Evolutionary conservation across 2,329 filamentous ascomycete genomes (phyloP), one percentile per base, ranked within the genome.

Genomic region (Aspergillus eucalypticola): DNA sequence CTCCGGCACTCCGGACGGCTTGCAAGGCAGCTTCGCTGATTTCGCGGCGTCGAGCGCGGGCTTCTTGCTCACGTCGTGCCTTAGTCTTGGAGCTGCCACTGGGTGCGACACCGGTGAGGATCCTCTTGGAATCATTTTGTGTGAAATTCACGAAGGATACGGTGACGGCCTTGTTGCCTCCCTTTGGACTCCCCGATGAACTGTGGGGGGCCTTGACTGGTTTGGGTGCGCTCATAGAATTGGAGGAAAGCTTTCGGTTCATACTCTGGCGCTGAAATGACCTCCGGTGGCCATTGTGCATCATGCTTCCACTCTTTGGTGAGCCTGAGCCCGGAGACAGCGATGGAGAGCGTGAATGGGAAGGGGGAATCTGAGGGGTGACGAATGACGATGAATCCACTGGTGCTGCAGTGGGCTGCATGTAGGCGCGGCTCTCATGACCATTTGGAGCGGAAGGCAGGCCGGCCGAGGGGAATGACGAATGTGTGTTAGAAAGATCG

Each of bases 61-160:
- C 91, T 79, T 97, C 94, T 74, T 91, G 90, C 76, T 98, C 94
- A 54, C 95, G 81, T 58, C 92, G 81, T n/a, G 92, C 92, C 74
- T 97, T 97, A 8, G 95, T 98, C 84, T 98, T 98, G 66, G 87
- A 90, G 67, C 88, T 92, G 8, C 95, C 95, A 65, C 89, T 93
- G 0, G 94, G 94, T 49, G 95, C 95, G 11, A 99, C 95, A 5
- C 93, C 94, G 7, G 86, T 91, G 76, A 99, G 86, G 46, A 99
- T 88, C 71, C 90, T 86, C 13, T 84, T 81, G 69, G 88, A 88
- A 75, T 99, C 93, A 53, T 84, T 82, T 0, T 92, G 88, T 1
- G 93, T 97, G 77, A 90, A 96, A 76, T 98, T 98, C 64, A 96
- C 91, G 71, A 98, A 98, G 10, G 83, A 84, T 13, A 81, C 80